Evolutionary conservation across 345 rosid genomes (phyloP).

Genomic region (Diplotaxis tenuifolia): DNA sequence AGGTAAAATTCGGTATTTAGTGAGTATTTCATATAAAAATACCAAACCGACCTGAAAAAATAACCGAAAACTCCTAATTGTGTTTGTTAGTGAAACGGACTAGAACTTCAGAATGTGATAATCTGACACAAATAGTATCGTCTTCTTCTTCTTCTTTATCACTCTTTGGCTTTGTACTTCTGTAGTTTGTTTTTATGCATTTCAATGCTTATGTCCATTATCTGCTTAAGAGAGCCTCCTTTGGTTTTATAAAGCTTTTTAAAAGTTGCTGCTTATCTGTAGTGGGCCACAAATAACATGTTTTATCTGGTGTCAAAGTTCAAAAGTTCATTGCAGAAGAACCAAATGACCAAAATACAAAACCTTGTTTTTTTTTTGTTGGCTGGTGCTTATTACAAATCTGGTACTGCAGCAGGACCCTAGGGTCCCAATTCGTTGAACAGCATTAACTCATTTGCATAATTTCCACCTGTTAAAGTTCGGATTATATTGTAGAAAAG

Average conservation of each 20-base stretch:
- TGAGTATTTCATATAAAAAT: not conserved
- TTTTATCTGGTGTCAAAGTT: slow-evolving; percentile 26
- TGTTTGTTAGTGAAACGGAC: slow-evolving; percentile 4
- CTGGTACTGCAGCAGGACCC: slow-evolving; percentile 46
- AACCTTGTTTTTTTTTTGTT: not conserved
- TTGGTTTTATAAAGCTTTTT: slow-evolving; percentile 40
- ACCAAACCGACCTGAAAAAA: not conserved
- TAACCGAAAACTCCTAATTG: not conserved
- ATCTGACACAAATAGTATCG: slow-evolving; percentile 4
- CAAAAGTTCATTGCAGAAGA: not conserved
- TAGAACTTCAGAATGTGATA: slow-evolving; percentile 10
- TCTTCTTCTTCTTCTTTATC: not conserved
- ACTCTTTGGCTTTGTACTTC: slow-evolving; percentile 5
- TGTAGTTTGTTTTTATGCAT: slow-evolving; percentile 18
- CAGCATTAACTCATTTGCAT: not conserved
- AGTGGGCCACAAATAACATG: slow-evolving; percentile 96
- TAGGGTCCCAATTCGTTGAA: slow-evolving; percentile 41
- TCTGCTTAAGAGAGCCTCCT: slow-evolving; percentile 21
- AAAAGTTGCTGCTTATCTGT: slow-evolving; percentile 59
- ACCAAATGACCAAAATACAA: slow-evolving; percentile 26
- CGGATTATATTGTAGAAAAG: not conserved
- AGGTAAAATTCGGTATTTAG: no score
- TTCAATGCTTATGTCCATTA: slow-evolving; percentile 22
- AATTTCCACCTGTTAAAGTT: not conserved
- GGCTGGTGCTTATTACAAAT: slow-evolving; percentile 32